Conservation (phyloP, 78 protist genomes). For the Dictyostelium firmibasis region DNA sequence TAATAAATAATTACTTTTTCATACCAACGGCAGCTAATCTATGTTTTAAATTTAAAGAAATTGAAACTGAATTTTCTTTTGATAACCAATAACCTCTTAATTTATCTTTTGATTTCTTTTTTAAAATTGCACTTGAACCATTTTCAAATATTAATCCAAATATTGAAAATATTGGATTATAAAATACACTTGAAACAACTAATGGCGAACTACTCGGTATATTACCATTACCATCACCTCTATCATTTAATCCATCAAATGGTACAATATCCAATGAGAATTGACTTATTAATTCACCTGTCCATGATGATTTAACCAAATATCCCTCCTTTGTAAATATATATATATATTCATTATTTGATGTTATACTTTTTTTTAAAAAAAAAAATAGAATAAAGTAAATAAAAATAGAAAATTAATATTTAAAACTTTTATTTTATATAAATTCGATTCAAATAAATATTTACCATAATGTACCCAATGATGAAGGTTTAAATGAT, state of each 20-base stretch:
- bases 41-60: constrained; percentile 59
- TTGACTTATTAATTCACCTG: constrained; percentile 74
- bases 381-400: too few relatives aligned
- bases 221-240: too few relatives aligned
- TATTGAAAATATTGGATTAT: constrained; percentile 24
- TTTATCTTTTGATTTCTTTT: constrained; percentile 46
- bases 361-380: constrained; percentile 23
- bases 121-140: constrained; percentile 57
- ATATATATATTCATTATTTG: constrained; percentile 50
- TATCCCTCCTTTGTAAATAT: constrained; percentile 69
- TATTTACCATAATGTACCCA: constrained; percentile 45
- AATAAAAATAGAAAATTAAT: too few relatives aligned
- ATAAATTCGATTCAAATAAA: not conserved
- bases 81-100: constrained; percentile 55
- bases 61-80: constrained; percentile 11
- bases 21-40: constrained; percentile 74
- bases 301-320: constrained; percentile 57
- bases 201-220: constrained; percentile 5
- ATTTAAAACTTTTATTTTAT: not conserved
- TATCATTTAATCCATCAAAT: constrained; percentile 24
- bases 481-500: constrained; percentile 35
- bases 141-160: constrained; percentile 59
- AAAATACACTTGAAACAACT: constrained; percentile 33
- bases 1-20: constrained; percentile 11
- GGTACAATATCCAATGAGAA: constrained; percentile 66